Evolutionary conservation across 805 yeast genomes (phyloP).

Genomic region (Metschnikowia shivogae): DNA sequence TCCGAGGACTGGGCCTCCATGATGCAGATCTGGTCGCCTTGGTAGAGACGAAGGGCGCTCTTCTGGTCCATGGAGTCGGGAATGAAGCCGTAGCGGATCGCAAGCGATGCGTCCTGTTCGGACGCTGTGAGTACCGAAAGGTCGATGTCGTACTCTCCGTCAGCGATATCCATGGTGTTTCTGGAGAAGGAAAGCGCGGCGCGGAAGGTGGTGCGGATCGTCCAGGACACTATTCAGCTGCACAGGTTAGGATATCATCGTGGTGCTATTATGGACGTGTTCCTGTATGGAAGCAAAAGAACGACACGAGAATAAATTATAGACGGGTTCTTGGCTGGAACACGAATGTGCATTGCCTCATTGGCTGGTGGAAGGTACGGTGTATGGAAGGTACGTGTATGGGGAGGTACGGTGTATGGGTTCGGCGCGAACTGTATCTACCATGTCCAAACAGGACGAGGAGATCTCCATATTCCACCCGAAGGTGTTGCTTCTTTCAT

Average conservation of each 20-base stretch:
- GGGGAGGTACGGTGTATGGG: background rate
- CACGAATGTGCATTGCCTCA: too few species aligned
- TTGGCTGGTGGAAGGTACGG: background rate
- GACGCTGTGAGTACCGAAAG: constrained; percentile 20
- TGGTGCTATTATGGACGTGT: too few species aligned
- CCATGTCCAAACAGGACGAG: background rate
- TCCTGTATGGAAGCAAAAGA: too few species aligned
- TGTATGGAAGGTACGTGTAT: background rate
- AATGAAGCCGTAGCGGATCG: constrained; percentile 37
- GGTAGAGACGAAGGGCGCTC: constrained; percentile 31
- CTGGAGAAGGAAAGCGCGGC: too few species aligned
- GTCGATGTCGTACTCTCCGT: constrained; percentile 44
- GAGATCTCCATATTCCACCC: constrained; percentile 30
- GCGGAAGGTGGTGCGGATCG: too few species aligned
- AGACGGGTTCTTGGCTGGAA: too few species aligned
- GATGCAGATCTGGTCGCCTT: constrained; percentile 30
- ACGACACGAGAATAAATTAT: too few species aligned
- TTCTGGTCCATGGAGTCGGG: constrained; percentile 40
- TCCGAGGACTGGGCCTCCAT: constrained; percentile 29
- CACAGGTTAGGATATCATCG: too few species aligned
- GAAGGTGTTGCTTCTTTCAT: constrained; percentile 35
- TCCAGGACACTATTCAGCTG: too few species aligned
- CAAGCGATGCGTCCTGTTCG: constrained; percentile 8
- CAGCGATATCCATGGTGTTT: constrained; percentile 27
- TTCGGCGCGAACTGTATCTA: too few species aligned